Percentiles rank a stretch among this genome's conserved stretches.
phyloP scores from a whole-genome alignment of 2,329 filamentous ascomycete genomes.

The Zasmidium angulare region DNA sequence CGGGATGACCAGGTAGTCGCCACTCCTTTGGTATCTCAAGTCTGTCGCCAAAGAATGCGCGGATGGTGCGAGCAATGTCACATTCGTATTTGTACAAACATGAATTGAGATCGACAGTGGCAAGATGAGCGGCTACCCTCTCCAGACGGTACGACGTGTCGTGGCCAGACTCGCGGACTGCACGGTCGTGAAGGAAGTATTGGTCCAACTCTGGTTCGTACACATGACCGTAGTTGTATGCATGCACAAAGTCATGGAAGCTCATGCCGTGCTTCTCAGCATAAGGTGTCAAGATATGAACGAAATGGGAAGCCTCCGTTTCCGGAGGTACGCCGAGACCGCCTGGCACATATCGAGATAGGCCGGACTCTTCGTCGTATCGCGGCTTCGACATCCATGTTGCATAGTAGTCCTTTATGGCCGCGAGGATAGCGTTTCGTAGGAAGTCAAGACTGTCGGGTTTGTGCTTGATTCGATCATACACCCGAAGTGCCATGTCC shows the following conservation, averaged over 20 bases:
- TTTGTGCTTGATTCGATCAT: conserved; percentile 88
- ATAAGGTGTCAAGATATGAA: conserved; percentile 78
- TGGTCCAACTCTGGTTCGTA: conserved; percentile 85
- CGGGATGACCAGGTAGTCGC: conserved; percentile 62
- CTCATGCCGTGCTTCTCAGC: conserved; percentile 78
- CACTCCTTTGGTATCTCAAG: conserved; percentile 82
- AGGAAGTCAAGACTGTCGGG: conserved; percentile 79
- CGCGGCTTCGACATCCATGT: conserved; percentile 77
- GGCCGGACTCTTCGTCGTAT: conserved; percentile 71
- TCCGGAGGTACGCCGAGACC: conserved; percentile 86
- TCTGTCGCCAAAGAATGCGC: conserved; percentile 77
- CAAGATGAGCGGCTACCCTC: conserved; percentile 80
- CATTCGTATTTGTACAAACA: conserved; percentile 95
- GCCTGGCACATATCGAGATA: conserved; percentile 82
- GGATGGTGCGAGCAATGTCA: conserved; percentile 85
- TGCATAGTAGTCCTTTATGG: conserved; percentile 93
- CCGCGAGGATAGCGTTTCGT: conserved; percentile 74
- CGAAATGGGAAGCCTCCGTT: conserved; percentile 84
- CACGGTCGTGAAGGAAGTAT: conserved; percentile 94
- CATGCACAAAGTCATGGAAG: conserved; percentile 80
- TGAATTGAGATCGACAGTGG: conserved; percentile 92
- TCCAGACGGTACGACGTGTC: conserved; percentile 95
- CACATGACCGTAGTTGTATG: conserved; percentile 78
- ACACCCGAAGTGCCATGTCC: conserved; percentile 93
- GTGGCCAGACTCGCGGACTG: conserved; percentile 93